A percentile compares a stretch with the other conserved stretches of the same genome.
Evolutionary conservation across 2,329 filamentous ascomycete genomes (phyloP).

Genomic region (Sporothrix globosa): DNA sequence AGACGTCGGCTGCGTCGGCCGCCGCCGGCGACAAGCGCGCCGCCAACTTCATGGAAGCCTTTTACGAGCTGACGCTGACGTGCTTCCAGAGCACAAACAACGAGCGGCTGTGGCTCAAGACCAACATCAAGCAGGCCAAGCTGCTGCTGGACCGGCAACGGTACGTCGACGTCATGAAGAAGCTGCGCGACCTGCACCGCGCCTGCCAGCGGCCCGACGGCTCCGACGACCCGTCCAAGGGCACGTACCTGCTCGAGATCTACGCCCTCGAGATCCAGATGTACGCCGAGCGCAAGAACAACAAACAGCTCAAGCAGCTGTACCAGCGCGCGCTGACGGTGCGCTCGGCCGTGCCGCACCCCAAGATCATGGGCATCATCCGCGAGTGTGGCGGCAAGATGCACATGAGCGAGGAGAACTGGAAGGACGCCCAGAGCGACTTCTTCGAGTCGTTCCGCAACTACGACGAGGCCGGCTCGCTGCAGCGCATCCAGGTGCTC

Average conservation of each 20-base stretch:
- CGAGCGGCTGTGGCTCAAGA: conserved; percentile 95
- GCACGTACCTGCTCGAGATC: conserved; percentile 92
- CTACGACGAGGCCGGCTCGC: conserved; percentile 95
- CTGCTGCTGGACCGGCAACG: conserved; percentile 90
- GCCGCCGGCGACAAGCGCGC: conserved; percentile 58
- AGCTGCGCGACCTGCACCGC: conserved; percentile 84
- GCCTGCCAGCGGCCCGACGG: conserved; percentile 88
- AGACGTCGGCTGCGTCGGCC: conserved; percentile 66
- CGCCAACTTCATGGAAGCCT: conserved; percentile 84
- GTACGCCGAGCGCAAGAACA: conserved; percentile 95
- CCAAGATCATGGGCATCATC: conserved; percentile 99
- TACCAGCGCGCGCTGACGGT: conserved; percentile 92
- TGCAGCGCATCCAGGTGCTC: conserved; percentile 94
- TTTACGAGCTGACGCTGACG: conserved; percentile 89
- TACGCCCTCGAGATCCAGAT: conserved; percentile 98
- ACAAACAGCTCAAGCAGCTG: conserved; percentile 90
- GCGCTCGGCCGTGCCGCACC: conserved; percentile 94
- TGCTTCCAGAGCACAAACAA: conserved; percentile 98
- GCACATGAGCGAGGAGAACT: conserved; percentile 99
- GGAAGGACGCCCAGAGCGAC: conserved; percentile 94
- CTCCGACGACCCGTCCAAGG: conserved; percentile 88
- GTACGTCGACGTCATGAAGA: conserved; percentile 77
- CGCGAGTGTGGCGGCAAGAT: conserved; percentile 98
- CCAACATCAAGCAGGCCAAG: conserved; percentile 93
- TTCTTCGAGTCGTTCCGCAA: conserved; percentile 99